Evolutionary conservation across 2,329 filamentous ascomycete genomes (phyloP), one percentile per base, ranked within the genome.

Genomic region (Blastomyces parvus): DNA sequence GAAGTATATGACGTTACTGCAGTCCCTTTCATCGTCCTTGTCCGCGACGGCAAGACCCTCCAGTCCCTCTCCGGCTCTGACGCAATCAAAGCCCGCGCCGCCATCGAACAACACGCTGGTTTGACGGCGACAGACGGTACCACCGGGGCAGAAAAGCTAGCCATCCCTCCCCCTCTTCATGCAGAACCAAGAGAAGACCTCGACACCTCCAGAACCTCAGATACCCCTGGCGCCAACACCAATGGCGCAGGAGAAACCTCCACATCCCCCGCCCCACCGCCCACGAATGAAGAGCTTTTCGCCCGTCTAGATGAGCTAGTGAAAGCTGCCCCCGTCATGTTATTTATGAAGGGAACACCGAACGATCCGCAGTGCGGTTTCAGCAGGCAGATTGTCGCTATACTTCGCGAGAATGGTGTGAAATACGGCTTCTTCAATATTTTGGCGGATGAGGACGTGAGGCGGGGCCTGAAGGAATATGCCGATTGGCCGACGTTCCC

Each of bases 371-470:
- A 96, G 76, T 96, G 92, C 72, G 91, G 94, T 2, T 99, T 99
- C 78, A 96, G 90, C 68, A 82, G 93, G 69, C 91, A 97, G 79
- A 80, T 96, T 55, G 94, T 99, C 53, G 86, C 81, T 33, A 84
- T 99, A 57, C 79, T 99, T 70, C 85, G 94, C 61, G 93, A 97
- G 78, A 88, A 91, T 73, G 88, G 88, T 59, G 89, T 99, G 65
- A 91, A 96, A 74, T 99, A 97, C 75, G 94, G 94, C 25, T 99
- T 99, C 82, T 99, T 99, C 82, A 97, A 99, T 74, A 99, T 99
- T 67, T 78, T 99, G 70, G 94, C 94, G 67, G 94, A 99, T 74
- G 93, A 99, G 72, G 93, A 97, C 76, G 94, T 99, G 58, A 84
- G 94, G 65, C 93, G 97, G 79, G 94, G 94, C 0, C 79, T 99